Evolutionary conservation across 371 early-diverging fungal species (phyloP).

Genomic region (Mortierella sp.): DNA sequence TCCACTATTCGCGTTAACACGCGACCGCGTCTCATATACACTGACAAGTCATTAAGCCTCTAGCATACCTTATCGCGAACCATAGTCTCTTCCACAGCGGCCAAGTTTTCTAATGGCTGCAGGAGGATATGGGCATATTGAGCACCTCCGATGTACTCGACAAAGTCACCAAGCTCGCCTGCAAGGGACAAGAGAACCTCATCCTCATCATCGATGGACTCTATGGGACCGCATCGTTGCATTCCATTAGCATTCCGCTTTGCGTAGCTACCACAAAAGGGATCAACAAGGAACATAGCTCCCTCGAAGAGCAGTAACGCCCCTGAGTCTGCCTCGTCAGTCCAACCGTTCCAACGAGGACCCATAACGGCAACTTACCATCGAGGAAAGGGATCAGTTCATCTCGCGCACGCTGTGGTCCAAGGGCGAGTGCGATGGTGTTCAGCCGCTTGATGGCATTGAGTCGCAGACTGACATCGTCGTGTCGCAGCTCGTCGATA

Average conservation of each 20-base stretch:
- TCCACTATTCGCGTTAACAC: no score
- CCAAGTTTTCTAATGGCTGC: conserved; percentile 92
- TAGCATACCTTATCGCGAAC: conserved; percentile 95
- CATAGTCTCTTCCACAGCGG: conserved; percentile 96
- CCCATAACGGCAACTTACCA: conserved; percentile 64
- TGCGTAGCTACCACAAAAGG: no score
- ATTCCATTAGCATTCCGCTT: no score
- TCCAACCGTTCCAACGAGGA: no score
- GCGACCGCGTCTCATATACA: background rate
- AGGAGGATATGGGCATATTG: conserved; percentile 87
- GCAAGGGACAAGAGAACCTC: conserved; percentile 94
- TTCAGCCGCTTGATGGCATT: conserved; percentile 91
- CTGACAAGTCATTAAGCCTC: no score
- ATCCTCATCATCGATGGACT: conserved; percentile 98
- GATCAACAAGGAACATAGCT: no score
- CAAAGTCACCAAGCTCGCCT: conserved; percentile 91
- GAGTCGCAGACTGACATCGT: conserved; percentile 91
- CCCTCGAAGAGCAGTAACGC: no score
- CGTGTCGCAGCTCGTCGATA: conserved; percentile 97
- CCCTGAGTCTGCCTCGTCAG: no score
- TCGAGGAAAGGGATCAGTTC: conserved; percentile 97
- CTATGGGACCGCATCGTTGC: no score
- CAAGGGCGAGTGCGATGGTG: conserved; percentile 95
- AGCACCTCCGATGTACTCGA: conserved; percentile 92
- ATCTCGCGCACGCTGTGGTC: conserved; percentile 93